Evolutionary conservation across 148 eudicot species (phyloP).

Genomic region (Selenicereus undatus): DNA sequence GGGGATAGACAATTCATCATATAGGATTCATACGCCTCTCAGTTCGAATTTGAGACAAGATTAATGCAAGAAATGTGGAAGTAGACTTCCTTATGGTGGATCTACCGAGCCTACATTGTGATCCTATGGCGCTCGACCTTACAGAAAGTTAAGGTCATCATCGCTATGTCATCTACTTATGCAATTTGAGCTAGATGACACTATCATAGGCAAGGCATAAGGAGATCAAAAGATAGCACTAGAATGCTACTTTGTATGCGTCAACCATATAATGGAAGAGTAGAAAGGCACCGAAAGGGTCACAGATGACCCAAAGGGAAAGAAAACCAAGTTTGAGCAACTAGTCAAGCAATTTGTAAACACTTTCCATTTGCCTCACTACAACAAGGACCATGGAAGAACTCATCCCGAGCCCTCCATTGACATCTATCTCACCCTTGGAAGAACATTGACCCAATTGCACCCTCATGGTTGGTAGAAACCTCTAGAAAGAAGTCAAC

Average conservation of each 20-base stretch:
- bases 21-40: neutral
- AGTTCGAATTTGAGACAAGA: neutral
- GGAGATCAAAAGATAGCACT: neutral
- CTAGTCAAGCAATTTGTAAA: no score
- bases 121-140: neutral
- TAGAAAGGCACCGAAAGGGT: neutral
- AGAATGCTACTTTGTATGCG: neutral
- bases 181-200: neutral
- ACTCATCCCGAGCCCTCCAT: no score
- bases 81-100: neutral
- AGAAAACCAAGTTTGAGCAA: neutral
- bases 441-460: neutral
- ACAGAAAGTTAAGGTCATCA: neutral
- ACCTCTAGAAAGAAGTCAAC: neutral
- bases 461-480: neutral
- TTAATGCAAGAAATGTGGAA: neutral
- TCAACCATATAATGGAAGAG: neutral
- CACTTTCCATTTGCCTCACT: no score
- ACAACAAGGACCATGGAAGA: no score
- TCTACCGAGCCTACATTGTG: neutral
- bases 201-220: neutral
- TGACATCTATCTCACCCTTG: neutral
- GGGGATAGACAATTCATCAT: neutral
- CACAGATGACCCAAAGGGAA: neutral
- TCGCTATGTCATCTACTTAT: neutral